phyloP scores from a whole-genome alignment of 148 eudicot genomes.

The Rhododendron vialii region DNA sequence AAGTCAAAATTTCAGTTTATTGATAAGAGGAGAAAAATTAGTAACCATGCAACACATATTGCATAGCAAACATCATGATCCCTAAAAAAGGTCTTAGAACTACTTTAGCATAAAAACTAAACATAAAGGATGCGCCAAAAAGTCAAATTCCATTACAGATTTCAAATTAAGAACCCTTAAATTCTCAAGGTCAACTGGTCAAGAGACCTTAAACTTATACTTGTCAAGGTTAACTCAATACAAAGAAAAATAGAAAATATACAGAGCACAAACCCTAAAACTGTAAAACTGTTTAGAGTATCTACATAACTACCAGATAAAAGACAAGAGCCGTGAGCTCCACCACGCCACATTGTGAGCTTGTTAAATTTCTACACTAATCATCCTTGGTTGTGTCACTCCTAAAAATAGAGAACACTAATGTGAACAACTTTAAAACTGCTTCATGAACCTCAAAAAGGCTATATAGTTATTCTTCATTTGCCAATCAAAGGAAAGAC shows the following conservation, averaged over 20 bases:
- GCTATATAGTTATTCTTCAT: background rate
- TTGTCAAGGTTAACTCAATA: background rate
- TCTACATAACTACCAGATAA: constrained; percentile 50
- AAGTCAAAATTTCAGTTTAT: background rate
- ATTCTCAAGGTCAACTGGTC: background rate
- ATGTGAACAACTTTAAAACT: background rate
- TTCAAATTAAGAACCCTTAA: background rate
- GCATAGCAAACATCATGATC: background rate
- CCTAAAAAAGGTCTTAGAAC: background rate
- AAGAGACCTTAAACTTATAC: background rate
- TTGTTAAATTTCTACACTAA: constrained; percentile 55
- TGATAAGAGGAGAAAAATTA: background rate
- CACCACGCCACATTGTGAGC: constrained; percentile 56
- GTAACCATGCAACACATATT: background rate
- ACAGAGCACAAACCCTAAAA: background rate
- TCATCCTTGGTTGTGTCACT: constrained; percentile 64
- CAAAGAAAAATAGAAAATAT: background rate
- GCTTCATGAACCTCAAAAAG: background rate
- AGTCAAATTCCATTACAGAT: background rate
- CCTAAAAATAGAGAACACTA: constrained; percentile 31
- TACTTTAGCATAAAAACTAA: no score
- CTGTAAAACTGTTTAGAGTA: background rate
- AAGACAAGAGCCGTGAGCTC: constrained; percentile 88
- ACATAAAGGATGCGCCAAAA: background rate
- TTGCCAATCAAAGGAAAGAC: background rate